Conservation (phyloP, 2,329 filamentous ascomycete species). For the Triangularia setosa region DNA sequence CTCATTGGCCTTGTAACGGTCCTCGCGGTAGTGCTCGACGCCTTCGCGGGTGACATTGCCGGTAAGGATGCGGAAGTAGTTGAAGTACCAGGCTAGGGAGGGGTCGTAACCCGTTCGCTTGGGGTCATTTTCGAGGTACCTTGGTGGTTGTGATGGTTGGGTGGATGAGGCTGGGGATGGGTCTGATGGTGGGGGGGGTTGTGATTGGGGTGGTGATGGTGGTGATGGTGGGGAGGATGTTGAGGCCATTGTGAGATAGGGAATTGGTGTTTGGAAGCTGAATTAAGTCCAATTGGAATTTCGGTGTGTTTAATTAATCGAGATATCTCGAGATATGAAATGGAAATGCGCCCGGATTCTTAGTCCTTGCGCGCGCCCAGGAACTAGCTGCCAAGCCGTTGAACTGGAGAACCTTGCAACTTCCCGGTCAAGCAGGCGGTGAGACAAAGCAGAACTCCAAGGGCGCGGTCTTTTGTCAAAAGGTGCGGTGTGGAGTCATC, state of each 20-base stretch:
- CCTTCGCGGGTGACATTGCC: conserved; percentile 68
- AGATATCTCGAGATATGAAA: not conserved
- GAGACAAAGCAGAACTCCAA: conserved; percentile 15
- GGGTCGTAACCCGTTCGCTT: conserved; percentile 61
- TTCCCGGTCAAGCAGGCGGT: conserved; percentile 17
- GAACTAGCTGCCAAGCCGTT: not conserved
- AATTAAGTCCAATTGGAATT: not conserved
- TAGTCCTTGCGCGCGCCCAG: not conserved
- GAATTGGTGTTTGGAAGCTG: not conserved
- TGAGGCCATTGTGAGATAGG: not conserved
- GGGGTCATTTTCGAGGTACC: conserved; percentile 54
- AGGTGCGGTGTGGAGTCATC: not conserved
- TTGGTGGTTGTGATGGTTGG: conserved; percentile 8
- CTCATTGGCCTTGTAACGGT: conserved; percentile 72
- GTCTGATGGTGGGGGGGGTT: not conserved
- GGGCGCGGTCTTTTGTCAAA: not conserved
- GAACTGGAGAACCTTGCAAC: not conserved
- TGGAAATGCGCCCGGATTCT: not conserved
- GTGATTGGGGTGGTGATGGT: conserved; percentile 8
- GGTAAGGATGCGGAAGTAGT: conserved; percentile 78
- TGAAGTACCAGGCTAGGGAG: conserved; percentile 65
- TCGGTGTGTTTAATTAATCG: not conserved
- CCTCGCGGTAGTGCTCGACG: conserved; percentile 70
- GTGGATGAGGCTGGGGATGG: conserved; percentile 7
- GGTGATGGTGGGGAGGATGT: not conserved